Evolutionary conservation across 2,329 filamentous ascomycete species (phyloP).

Genomic region (Herpomyces periplanetae): DNA sequence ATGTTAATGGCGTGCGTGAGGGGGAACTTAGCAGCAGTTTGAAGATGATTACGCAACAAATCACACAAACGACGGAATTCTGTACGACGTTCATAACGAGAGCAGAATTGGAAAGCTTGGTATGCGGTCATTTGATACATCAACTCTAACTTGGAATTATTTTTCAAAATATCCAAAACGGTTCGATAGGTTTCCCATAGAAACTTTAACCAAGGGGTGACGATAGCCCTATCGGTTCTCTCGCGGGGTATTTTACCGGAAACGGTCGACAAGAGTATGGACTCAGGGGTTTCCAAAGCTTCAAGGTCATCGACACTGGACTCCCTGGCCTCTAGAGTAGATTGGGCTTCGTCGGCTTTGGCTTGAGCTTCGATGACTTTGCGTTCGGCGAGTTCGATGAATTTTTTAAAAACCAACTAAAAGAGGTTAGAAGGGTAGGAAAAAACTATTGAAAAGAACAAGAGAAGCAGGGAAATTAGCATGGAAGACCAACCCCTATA

Average conservation of each 20-base stretch:
- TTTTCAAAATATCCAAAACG: slow-evolving; percentile 87
- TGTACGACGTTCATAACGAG: slow-evolving; percentile 91
- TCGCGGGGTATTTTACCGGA: slow-evolving; percentile 92
- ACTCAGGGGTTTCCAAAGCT: slow-evolving; percentile 86
- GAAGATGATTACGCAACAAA: slow-evolving; percentile 85
- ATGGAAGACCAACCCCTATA: slow-evolving; percentile 47
- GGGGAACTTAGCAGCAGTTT: slow-evolving; percentile 92
- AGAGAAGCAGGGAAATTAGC: no score
- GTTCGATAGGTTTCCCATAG: slow-evolving; percentile 97
- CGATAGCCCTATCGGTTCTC: slow-evolving; percentile 83
- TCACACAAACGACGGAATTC: slow-evolving; percentile 96
- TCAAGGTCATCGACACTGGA: slow-evolving; percentile 71
- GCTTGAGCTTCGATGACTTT: slow-evolving; percentile 86
- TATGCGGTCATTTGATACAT: slow-evolving; percentile 95
- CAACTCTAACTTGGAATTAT: slow-evolving; percentile 84
- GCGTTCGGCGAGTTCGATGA: slow-evolving; percentile 79
- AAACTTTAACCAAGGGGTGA: slow-evolving; percentile 97
- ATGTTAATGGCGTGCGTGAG: slow-evolving; percentile 99
- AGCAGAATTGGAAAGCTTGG: slow-evolving; percentile 94
- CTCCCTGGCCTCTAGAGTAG: slow-evolving; percentile 31
- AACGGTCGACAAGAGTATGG: slow-evolving; percentile 81
- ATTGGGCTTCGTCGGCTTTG: slow-evolving; percentile 82
- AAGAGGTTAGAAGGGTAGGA: slow-evolving; percentile 2
- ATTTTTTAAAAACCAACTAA: slow-evolving; percentile 67
- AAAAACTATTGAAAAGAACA: no score